A percentile compares a stretch with the other conserved stretches of the same genome.
Conservation (phyloP, 805 yeast species). For the Suhomyces emberorum region DNA sequence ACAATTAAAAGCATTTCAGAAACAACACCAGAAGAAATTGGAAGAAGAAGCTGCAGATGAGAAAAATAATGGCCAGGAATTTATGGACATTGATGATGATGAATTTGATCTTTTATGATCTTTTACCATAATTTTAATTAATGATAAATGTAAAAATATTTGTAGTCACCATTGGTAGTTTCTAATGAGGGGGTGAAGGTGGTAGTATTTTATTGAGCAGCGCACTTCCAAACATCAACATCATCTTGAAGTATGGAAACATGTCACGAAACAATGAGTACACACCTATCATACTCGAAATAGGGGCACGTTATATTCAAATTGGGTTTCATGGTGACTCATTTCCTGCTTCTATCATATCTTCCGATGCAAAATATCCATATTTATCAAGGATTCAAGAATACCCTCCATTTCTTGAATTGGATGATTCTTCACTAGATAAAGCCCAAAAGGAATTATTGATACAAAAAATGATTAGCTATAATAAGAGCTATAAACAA, state of each 20-base stretch:
- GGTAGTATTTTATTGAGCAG: no score
- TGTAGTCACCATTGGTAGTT: no score
- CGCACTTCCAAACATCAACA: background rate
- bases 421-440: conserved; percentile 20
- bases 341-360: conserved; percentile 10
- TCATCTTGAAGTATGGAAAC: conserved; percentile 1
- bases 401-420: conserved; percentile 19
- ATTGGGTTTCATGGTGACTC: conserved; percentile 27
- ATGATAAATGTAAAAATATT: background rate
- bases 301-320: conserved; percentile 17
- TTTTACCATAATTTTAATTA: background rate
- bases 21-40: conserved; percentile 38
- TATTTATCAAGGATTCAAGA: background rate
- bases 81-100: conserved; percentile 47
- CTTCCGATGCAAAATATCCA: conserved; percentile 2
- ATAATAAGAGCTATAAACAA: background rate
- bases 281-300: conserved; percentile 16
- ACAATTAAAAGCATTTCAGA: conserved; percentile 60
- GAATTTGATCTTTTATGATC: conserved; percentile 34
- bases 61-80: conserved; percentile 32
- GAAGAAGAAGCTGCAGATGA: conserved; percentile 12
- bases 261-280: conserved; percentile 10
- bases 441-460: conserved; percentile 11
- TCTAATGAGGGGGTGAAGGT: no score
- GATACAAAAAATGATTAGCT: background rate